Evolutionary conservation across 768 basidiomycete genomes (phyloP), one percentile per base, ranked within the genome.

Genomic region (Serendipita sp.): DNA sequence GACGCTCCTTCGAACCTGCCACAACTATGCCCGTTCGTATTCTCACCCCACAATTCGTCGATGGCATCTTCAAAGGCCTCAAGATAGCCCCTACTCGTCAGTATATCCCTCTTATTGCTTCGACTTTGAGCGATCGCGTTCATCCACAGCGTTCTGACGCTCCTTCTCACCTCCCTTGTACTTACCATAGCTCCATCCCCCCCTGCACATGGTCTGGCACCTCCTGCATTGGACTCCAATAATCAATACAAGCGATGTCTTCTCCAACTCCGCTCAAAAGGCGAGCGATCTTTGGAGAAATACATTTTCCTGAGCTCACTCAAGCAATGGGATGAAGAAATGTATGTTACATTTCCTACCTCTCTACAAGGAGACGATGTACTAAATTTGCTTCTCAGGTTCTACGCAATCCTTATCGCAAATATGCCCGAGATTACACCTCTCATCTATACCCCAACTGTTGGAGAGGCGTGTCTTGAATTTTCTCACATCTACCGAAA

Each of bases 401-500:
- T 53, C 44, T 67, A 37, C 46, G 10, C 41, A 35, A 46, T 70
- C n/a, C 64, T 45, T 44, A 60, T 68, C n/a, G 35, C 28, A 10
- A 48, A 24, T 54, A 45, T 38, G 13, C 38, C 32, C 24, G 82
- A 85, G 73, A 75, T 86, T 45, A 76, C 83, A 24, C 92, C 92
- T 13, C 79, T 93, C 47, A 90, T 95, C 64, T 95, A 94, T 73
- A 95, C 92, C 0, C 92, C 92, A 0, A 91, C 89, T 13, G 91
- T 95, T 34, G 92, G 92, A 30, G 90, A 94, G 69, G 92, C 92
- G 2, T 93, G 91, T 71, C 72, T 89, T 68, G 86, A 89, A 70
- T 92, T 83, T 76, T 88, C 86, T 24, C 83, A 86, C 66, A 90
- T 85, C 68, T 90, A 85, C 72, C 78, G 86, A 68, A 79, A 81